Conservation (phyloP, 371 early-diverging fungal species). For the Smittium culicis region DNA sequence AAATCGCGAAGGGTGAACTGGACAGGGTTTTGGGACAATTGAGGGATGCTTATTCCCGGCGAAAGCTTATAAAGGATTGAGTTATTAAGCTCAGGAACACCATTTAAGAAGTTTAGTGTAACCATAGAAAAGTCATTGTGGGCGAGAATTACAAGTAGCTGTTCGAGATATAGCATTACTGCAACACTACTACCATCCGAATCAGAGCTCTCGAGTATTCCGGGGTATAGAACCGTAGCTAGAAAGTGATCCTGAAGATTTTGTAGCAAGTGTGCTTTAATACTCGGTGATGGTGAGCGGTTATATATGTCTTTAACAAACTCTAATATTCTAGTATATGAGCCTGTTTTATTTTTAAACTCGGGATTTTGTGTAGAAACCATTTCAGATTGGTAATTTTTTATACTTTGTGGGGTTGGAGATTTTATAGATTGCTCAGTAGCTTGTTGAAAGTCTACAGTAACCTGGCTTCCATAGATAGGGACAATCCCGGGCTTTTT, state of each 20-base stretch:
- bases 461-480: conserved; percentile 25
- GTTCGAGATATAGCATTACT: conserved; percentile 71
- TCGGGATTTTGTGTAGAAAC: conserved; percentile 25
- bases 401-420: conserved; percentile 8
- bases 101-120: conserved; percentile 26
- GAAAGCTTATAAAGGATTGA: not conserved
- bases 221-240: conserved; percentile 71
- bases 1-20: conserved; percentile 64
- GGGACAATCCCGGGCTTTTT: conserved; percentile 25
- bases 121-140: conserved; percentile 21
- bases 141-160: conserved; percentile 46
- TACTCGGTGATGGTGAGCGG: conserved; percentile 58
- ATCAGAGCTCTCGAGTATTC: conserved; percentile 74
- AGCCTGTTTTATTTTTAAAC: conserved; percentile 60
- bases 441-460: conserved; percentile 32
- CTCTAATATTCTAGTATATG: conserved; percentile 57
- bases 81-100: not conserved
- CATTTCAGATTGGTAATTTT: conserved; percentile 11
- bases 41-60: not conserved
- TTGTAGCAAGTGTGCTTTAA: conserved; percentile 46
- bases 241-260: conserved; percentile 61
- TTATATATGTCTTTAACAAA: conserved; percentile 75
- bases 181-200: conserved; percentile 82
- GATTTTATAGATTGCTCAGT: conserved; percentile 30
- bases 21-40: conserved; percentile 20